Conservation (phyloP, 805 yeast genomes). For the Lipomyces lipofer region DNA sequence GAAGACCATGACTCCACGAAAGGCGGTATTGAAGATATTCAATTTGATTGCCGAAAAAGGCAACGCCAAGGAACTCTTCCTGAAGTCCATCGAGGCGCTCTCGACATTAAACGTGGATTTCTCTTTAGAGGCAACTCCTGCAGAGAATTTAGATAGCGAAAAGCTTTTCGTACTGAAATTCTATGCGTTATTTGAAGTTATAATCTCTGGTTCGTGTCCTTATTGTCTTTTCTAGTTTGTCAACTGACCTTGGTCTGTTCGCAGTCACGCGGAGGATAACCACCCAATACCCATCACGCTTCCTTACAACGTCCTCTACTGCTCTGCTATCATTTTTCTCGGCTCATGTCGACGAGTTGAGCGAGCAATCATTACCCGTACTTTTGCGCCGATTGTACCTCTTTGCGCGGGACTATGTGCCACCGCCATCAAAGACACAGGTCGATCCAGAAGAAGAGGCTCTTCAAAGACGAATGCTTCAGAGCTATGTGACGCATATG, state of each 20-base stretch:
- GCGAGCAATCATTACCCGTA: slow-evolving; percentile 42
- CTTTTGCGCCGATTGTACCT: slow-evolving; percentile 62
- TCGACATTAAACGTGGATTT: slow-evolving; percentile 40
- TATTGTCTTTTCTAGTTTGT: neutral
- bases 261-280: slow-evolving; percentile 50
- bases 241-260: neutral
- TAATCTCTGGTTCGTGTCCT: slow-evolving; percentile 42
- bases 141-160: slow-evolving; percentile 25
- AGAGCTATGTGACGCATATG: slow-evolving; percentile 59
- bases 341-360: slow-evolving; percentile 42
- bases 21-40: slow-evolving; percentile 51
- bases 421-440: slow-evolving; percentile 48
- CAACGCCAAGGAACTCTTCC: slow-evolving; percentile 75
- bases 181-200: slow-evolving; percentile 66
- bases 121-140: slow-evolving; percentile 32
- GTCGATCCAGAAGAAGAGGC: slow-evolving; percentile 43
- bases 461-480: slow-evolving; percentile 63
- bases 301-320: slow-evolving; percentile 65
- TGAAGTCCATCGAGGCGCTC: slow-evolving; percentile 69
- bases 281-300: slow-evolving; percentile 77
- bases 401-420: slow-evolving; percentile 54
- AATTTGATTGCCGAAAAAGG: slow-evolving; percentile 67
- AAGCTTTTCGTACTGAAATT: slow-evolving; percentile 54
- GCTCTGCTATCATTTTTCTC: slow-evolving; percentile 56
- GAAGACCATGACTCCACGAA: slow-evolving; percentile 37